Evolutionary conservation across 306 rosid species (phyloP).

Genomic region (Castanea mollissima): DNA sequence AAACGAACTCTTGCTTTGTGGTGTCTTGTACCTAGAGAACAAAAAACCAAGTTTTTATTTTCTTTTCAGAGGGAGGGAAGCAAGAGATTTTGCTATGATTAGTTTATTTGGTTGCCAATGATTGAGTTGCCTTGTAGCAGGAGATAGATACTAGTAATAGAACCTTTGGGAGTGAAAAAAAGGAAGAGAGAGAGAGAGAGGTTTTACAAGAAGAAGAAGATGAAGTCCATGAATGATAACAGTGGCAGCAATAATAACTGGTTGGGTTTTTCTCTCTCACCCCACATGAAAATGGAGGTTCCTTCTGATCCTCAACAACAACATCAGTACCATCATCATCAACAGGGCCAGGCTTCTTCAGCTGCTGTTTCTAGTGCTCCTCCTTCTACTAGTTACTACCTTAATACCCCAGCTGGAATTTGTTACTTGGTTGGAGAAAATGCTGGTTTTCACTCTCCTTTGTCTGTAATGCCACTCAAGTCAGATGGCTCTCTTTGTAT

Average conservation of each 20-base stretch:
- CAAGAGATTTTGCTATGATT: conserved; percentile 41
- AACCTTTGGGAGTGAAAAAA: conserved; percentile 24
- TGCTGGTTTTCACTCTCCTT: conserved; percentile 52
- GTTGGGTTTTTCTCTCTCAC: conserved; percentile 94
- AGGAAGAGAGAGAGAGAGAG: background rate
- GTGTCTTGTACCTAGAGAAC: conserved; percentile 32
- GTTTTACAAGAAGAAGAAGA: conserved; percentile 19
- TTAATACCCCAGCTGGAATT: conserved; percentile 33
- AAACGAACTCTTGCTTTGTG: background rate
- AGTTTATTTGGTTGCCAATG: conserved; percentile 51
- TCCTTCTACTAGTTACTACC: conserved; percentile 44
- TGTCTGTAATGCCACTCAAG: conserved; percentile 85
- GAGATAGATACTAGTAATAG: conserved; percentile 15
- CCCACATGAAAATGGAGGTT: conserved; percentile 88
- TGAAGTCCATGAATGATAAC: conserved; percentile 67
- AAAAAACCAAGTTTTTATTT: conserved; percentile 22
- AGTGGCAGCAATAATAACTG: conserved; percentile 53
- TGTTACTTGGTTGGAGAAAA: conserved; percentile 54
- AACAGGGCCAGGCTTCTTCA: conserved; percentile 35
- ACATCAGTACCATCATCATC: conserved; percentile 36
- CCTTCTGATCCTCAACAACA: conserved; percentile 32
- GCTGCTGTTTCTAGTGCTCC: conserved; percentile 33
- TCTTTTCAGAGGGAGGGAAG: conserved; percentile 3
- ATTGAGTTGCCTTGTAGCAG: conserved; percentile 46
- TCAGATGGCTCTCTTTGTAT: conserved; percentile 92